These are phyloP conservation scores for Rhodotorula sp. DNA, from an alignment of 1,284 basidiomycete species.

Conservation along the genomic window DNA sequence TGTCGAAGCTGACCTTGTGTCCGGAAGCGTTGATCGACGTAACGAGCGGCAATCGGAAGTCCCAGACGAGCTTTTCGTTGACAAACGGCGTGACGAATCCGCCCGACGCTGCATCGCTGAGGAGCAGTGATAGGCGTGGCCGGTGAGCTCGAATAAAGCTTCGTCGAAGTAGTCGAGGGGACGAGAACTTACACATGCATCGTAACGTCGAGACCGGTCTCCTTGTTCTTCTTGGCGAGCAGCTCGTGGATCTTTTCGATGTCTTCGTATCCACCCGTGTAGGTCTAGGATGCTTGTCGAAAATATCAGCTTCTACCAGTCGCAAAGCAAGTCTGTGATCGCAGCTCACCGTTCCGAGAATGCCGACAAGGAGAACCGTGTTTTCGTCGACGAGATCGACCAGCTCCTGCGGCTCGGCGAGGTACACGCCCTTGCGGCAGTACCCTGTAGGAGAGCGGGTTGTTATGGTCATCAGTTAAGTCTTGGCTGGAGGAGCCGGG, in stretches of 20 bases:
- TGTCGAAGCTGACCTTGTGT: slow-evolving; percentile 1
- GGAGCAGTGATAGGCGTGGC: neutral
- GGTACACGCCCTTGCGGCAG: slow-evolving; percentile 44
- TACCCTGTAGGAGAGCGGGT: slow-evolving; percentile 8
- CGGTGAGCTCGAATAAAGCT: slow-evolving; percentile 7
- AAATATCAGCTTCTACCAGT: neutral
- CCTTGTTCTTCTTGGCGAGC: slow-evolving; percentile 46
- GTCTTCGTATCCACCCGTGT: slow-evolving; percentile 46
- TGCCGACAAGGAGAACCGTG: slow-evolving; percentile 47
- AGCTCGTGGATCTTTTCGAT: slow-evolving; percentile 44
- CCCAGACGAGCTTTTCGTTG: slow-evolving; percentile 47
- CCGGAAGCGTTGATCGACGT: slow-evolving; percentile 47
- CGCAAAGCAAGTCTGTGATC: neutral
- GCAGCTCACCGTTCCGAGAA: slow-evolving; percentile 60
- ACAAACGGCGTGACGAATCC: slow-evolving; percentile 51
- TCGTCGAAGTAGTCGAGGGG: neutral
- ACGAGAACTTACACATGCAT: slow-evolving; percentile 44
- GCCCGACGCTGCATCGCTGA: slow-evolving; percentile 42
- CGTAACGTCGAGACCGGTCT: slow-evolving; percentile 46
- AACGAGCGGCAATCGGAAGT: slow-evolving; percentile 50
- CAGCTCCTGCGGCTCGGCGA: slow-evolving; percentile 52
- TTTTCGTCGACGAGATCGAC: slow-evolving; percentile 53
- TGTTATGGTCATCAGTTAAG: neutral
- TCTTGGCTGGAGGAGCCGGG: neutral
- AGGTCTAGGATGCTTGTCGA: neutral